Evolutionary conservation across 306 rosid genomes (phyloP), one percentile per base, ranked within the genome.

Genomic region (Dalbergia oliveri): DNA sequence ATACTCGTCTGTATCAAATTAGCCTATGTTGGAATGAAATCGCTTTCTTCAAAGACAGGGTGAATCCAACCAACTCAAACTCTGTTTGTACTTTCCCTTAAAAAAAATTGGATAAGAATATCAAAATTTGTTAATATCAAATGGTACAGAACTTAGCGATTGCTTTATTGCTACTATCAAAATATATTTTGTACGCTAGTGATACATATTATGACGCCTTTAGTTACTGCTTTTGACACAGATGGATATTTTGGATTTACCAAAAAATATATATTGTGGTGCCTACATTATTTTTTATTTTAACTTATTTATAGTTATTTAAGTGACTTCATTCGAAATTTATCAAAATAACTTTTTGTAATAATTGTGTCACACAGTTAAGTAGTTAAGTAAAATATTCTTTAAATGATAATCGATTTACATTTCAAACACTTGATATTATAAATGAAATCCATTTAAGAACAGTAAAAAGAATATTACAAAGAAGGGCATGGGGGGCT

Each of bases 1-100:
- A n/a, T 41, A 63, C 44, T 34, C 11, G 31, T 61, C 50, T 18
- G 53, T 34, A 72, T 80, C 26, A 63, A 72, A 63, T 72, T 80
- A 21, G 49, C 65, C 49, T 23, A 72, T 66, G 65, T 35, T 66
- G 15, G 34, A 81, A 81, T 75, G 19, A 35, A 74, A 57, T 66
- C 47, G n/a, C 37, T 58, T 56, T 74, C 45, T 66, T 74, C 76
- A 66, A 8, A 5, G 39, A 23, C 15, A 26, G 58, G 13, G 14
- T 66, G 14, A 66, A 56, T 33, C 23, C 21, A 57, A 31, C 49
- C 64, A 66, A 16, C 44, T n/a, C 34, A 21, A 49, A 34, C 11
- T 34, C 5, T 4, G 66, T 47, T 35, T 47, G 35, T 66, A 63
- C 9, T 47, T 67, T 19, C 26, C 18, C 33, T 49, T 51, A 5